Evolutionary conservation across 352 stramenopile genomes (phyloP).

Genomic region (Blastocystis sp.): DNA sequence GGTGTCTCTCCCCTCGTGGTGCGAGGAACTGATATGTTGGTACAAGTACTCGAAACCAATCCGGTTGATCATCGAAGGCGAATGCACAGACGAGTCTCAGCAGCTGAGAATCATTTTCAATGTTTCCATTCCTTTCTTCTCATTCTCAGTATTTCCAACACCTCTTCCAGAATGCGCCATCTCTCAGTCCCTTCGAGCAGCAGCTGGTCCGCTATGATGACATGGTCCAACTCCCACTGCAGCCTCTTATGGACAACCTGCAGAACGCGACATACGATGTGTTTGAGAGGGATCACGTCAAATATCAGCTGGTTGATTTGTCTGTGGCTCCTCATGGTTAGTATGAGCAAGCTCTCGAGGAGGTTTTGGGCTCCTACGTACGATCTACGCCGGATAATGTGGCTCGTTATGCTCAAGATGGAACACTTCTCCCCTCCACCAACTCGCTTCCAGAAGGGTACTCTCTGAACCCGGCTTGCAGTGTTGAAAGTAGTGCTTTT

Average conservation of each 20-base stretch:
- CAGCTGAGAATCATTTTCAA: constrained; percentile 67
- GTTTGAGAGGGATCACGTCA: constrained; percentile 94
- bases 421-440: not conserved
- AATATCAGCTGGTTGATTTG: constrained; percentile 73
- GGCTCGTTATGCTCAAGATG: not conserved
- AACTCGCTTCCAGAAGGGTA: not conserved
- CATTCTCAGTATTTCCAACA: constrained; percentile 85
- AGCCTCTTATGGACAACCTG: constrained; percentile 95
- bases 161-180: constrained; percentile 72
- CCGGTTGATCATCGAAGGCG: constrained; percentile 75
- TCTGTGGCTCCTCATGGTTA: constrained; percentile 65
- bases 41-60: constrained; percentile 72
- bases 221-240: constrained; percentile 74
- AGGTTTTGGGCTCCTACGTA: constrained; percentile 67
- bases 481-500: not conserved
- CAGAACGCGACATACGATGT: constrained; percentile 96
- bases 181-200: constrained; percentile 74
- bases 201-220: constrained; percentile 51
- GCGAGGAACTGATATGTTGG: constrained; percentile 75
- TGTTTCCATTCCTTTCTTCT: constrained; percentile 63
- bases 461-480: not conserved
- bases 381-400: not conserved
- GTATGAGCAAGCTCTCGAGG: constrained; percentile 85
- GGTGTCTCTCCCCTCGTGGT: constrained; percentile 73
- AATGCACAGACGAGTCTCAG: constrained; percentile 71